Base-by-base conservation (phyloP, 306 rosid species). In the Vigna angularis region DNA sequence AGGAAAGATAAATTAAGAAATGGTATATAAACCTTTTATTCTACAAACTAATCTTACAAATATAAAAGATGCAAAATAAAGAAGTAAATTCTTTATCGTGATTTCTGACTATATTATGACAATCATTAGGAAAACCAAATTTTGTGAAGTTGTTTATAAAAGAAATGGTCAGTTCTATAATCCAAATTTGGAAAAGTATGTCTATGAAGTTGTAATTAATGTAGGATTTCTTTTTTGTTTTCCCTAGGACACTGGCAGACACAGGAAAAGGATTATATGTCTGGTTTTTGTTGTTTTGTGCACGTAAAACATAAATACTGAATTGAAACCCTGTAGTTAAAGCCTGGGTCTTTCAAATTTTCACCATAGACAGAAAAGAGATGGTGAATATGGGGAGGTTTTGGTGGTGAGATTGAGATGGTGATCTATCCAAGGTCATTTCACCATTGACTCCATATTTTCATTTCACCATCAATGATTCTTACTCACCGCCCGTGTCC, bases 281-380 rank as follows among this genome's bases (percentile, higher is more conserved):
- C 49, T 59, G 62, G 61, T 34, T 78, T 30, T 70, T 70, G 66
- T 79, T 62, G 78, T 49, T 47, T 13, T 69, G 82, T 70, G 62
- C 69, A 69, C 53, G 30, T 34, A 61, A 49, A 50, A 61, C 58
- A 53, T 45, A 13, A 47, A 49, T 15, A 14, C 18, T 24, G 44
- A 30, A 28, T 61, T 30, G 61, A 32, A 63, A 14, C 44, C 64
- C 17, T 78, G 50, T 16, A 18, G 51, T 51, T 40, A 52, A 66
- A 52, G 73, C 57, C 30, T 66, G 66, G 53, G 66, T 11, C 73
- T 53, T 7, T 65, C 17, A 51, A 65, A 52, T 22, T 50, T 65
- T 76, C 66, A 48, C 58, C 72, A 12, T 70, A 61, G 17, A 16
- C 50, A 64, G 30, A 3, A 5, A 26, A 26, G 2, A 7, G 10